Conservation (phyloP, 495 filamentous ascomycete species). For the Neurospora tetrasperma region DNA sequence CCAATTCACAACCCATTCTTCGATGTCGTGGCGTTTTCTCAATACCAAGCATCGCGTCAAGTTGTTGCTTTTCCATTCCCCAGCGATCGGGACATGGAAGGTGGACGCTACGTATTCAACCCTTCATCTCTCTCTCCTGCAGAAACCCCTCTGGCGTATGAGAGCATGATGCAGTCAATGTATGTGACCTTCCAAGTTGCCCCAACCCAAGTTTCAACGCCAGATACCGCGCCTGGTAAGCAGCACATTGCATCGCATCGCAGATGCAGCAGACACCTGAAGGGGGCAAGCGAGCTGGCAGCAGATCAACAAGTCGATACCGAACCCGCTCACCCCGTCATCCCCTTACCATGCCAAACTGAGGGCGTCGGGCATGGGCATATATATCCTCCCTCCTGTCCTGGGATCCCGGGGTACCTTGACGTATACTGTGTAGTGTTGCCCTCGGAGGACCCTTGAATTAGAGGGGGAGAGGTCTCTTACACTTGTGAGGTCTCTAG, state of each 20-base stretch:
- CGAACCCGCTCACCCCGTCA: not conserved
- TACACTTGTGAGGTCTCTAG: not conserved
- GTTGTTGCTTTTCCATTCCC: not conserved
- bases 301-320: not conserved
- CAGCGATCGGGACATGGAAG: not conserved
- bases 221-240: not conserved
- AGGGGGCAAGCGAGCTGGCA: not conserved
- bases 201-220: not conserved
- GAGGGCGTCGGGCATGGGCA: not conserved
- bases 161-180: not conserved
- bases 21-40: not conserved
- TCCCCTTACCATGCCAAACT: not conserved
- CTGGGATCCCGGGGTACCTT: not conserved
- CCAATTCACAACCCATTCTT: not conserved
- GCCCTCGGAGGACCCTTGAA: not conserved
- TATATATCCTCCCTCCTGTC: not conserved
- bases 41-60: not conserved
- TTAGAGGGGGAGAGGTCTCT: not conserved
- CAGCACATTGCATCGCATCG: not conserved
- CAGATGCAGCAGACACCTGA: not conserved
- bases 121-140: not conserved
- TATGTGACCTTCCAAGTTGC: not conserved
- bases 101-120: not conserved
- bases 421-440: not conserved
- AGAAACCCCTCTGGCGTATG: not conserved